Evolutionary conservation across 192 early-diverging fungal species (phyloP).

Genomic region (Spizellomyces sp.): DNA sequence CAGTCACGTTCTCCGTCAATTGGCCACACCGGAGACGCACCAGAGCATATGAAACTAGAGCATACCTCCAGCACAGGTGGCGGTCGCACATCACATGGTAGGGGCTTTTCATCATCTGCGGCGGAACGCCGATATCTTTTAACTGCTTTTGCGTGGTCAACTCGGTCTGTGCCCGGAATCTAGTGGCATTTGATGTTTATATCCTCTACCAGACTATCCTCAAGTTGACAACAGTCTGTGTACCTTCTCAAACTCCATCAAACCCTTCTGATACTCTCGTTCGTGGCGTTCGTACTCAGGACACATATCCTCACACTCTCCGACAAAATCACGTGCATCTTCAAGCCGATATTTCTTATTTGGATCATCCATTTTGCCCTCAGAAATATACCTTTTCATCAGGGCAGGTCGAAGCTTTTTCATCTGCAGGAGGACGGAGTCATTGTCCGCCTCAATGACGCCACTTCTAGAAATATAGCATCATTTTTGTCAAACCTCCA

Average conservation of each 20-base stretch:
- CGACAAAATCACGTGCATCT: slow-evolving; percentile 72
- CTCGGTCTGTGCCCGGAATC: slow-evolving; percentile 56
- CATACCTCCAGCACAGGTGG: slow-evolving; percentile 67
- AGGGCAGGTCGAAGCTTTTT: slow-evolving; percentile 64
- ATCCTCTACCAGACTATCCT: too few species aligned
- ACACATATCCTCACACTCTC: slow-evolving; percentile 87
- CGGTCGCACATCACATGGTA: slow-evolving; percentile 89
- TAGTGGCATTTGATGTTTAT: background rate
- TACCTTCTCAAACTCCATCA: slow-evolving; percentile 77
- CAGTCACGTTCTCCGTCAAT: background rate
- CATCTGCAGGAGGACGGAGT: slow-evolving; percentile 44
- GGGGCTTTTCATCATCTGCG: slow-evolving; percentile 80
- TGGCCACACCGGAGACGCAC: too few species aligned
- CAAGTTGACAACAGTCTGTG: background rate
- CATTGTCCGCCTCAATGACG: background rate
- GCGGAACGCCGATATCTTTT: slow-evolving; percentile 85
- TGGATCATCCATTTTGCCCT: slow-evolving; percentile 65
- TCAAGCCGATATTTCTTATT: slow-evolving; percentile 56
- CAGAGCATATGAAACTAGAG: background rate
- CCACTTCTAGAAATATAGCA: background rate
- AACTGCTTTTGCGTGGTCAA: slow-evolving; percentile 71
- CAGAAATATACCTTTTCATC: slow-evolving; percentile 61
- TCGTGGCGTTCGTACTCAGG: slow-evolving; percentile 86
- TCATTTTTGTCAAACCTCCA: slow-evolving; percentile 7
- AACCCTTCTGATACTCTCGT: slow-evolving; percentile 72